phyloP scores from a whole-genome alignment of 2,329 filamentous ascomycete species.

The Pseudogymnoascus sp. region DNA sequence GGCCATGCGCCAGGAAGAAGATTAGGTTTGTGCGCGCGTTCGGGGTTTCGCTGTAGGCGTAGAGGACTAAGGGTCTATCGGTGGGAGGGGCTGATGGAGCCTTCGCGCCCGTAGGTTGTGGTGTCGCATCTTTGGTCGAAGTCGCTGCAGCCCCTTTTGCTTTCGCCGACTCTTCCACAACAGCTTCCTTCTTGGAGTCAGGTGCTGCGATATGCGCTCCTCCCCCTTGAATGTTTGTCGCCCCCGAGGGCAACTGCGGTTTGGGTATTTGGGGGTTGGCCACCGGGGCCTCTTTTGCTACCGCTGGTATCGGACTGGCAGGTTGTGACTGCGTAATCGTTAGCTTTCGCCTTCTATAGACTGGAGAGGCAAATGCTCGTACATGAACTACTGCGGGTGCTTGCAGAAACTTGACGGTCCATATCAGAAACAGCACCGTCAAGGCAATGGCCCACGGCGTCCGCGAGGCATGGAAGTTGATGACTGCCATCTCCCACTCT shows the following conservation, averaged over 20 bases:
- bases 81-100: neutral
- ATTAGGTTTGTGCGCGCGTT: conserved; percentile 20
- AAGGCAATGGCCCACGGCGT: conserved; percentile 2
- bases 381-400: neutral
- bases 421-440: conserved; percentile 8
- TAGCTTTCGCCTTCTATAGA: neutral
- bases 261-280: neutral
- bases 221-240: neutral
- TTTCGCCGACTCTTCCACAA: neutral
- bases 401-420: conserved; percentile 9
- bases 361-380: neutral
- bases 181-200: neutral
- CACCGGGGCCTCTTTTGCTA: neutral
- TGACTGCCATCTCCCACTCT: neutral
- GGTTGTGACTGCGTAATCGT: neutral
- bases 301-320: neutral
- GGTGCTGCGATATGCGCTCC: neutral
- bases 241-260: neutral
- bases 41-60: conserved; percentile 23
- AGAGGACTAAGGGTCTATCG: conserved; percentile 21
- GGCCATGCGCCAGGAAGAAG: conserved; percentile 23
- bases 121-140: neutral
- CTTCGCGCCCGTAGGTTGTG: neutral
- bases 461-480: neutral
- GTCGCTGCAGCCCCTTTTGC: neutral